Evolutionary conservation across 2,329 filamentous ascomycete species (phyloP), one percentile per base, ranked within the genome.

Genomic region (Dryadomyces quercivorus): DNA sequence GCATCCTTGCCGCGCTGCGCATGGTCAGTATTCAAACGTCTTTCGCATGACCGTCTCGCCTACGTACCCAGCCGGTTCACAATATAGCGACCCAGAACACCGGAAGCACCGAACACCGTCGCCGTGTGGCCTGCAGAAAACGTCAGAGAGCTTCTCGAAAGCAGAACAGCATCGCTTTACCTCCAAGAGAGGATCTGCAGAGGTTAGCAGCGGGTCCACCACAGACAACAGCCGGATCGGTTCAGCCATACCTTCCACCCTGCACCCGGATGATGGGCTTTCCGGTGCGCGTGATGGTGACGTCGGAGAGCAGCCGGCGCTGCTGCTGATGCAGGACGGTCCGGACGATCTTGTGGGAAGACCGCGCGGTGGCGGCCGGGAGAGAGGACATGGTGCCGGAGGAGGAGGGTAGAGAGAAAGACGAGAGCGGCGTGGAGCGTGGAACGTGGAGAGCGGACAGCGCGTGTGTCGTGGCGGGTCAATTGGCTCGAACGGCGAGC

Each of bases 51-150:
- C 42, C 44, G 47, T 36, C 16, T 13, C 26, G 45, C 51, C 49
- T 21, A 58, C 71, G 60, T 68, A 78, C 90, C 90, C 67, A 98
- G 79, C 69, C 89, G 82, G 74, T 96, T 95, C 67, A 98, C 93
- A 67, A 98, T 95, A 71, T 98, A 98, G 67, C 93, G 84, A 67
- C 93, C 93, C 55, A 98, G 75, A 70, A 95, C 92, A 60, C 93
- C 93, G 58, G 91, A 96, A 66, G 93, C 93, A 72, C 93, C 93
- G 73, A 98, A 98, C 64, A 98, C 92, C 56, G 93, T 98, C 58
- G 88, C 92, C 59, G 91, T 96, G 73, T 97, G 90, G 62, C 92
- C 92, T 89, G 71, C 51, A n/a, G 44, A 3, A 54, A 26, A 21
- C 8, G 42, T 52, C 7, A 40, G 50, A 54, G 55, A 43, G 31